Evolutionary conservation across 257 asterid genomes (phyloP), one percentile per base, ranked within the genome.

Genomic region (Penstemon davidsonii): DNA sequence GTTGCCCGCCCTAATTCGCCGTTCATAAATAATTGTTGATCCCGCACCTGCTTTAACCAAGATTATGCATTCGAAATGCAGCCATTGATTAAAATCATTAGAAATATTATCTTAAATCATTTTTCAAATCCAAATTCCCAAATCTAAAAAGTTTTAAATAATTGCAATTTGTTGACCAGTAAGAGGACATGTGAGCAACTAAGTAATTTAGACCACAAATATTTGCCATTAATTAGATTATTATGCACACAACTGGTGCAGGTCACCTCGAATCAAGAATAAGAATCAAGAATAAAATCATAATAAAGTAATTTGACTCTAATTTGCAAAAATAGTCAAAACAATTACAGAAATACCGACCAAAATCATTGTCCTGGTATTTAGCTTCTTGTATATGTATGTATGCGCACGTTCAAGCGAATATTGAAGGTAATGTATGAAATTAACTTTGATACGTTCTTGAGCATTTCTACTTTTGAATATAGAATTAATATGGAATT

Each of bases 131-230:
- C 9, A 62, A 9, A 41, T 43, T 44, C 15, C 37, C 8, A 15
- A 45, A 18, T 45, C 18, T 3, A 11, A n/a, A 37, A 6, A 15
- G n/a, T 49, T 10, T 12, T 47, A 12, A 15, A 37, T 8, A 59
- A 36, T 46, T 59, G 13, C 18, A 33, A 44, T 55, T 55, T 36
- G 38, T 11, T 64, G 60, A 72, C 13, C 8, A 37, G 47, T 62
- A 56, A 55, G 50, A 44, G 52, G 6, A 73, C 78, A 60, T 73
- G 73, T 13, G 38, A 60, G 66, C 78, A 74, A 74, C 74, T 45
- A 44, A 25, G 66, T 47, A 72, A 11, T 4, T 5, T 43, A 50
- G 2, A 67, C 56, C 49, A 58, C 42, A 13, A n/a, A 25, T 42
- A 60, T 19, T 2, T 55, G 44, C 12, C 39, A 51, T 18, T 42